These are phyloP conservation scores for Coelastrella sp. DNA, from an alignment of 139 green algal species.

Conservation along the genomic window DNA sequence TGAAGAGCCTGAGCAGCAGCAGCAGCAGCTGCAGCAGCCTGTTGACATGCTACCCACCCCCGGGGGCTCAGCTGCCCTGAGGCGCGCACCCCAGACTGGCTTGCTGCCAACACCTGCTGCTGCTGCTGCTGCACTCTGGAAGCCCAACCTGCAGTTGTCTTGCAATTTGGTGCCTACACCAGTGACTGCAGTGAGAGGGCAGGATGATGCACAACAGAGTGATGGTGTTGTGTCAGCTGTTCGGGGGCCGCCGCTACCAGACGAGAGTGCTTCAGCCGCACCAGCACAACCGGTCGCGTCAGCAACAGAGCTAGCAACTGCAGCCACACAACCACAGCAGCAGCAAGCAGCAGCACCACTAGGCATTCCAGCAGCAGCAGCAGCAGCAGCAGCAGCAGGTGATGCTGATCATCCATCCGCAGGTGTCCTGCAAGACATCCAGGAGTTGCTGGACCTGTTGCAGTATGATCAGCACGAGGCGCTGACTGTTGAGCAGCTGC, in stretches of 20 bases:
- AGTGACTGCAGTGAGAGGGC: background rate
- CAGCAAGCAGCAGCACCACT: background rate
- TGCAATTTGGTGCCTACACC: background rate
- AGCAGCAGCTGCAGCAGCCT: slow-evolving; percentile 28
- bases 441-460: slow-evolving; percentile 53
- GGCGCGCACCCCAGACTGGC: background rate
- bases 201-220: background rate
- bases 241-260: no score
- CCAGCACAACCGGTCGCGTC: background rate
- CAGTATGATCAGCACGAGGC: slow-evolving; percentile 52
- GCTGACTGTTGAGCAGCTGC: slow-evolving; percentile 70
- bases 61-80: background rate
- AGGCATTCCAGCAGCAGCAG: background rate
- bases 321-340: background rate
- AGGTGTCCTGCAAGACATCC: background rate
- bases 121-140: background rate
- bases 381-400: slow-evolving; percentile 15
- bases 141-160: background rate
- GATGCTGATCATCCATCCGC: background rate
- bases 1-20: slow-evolving; percentile 28
- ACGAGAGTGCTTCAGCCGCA: background rate
- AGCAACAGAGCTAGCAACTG: slow-evolving; percentile 25
- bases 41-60: background rate
- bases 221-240: background rate
- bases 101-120: background rate